Percentiles rank a stretch among this genome's conserved stretches.
phyloP scores from a whole-genome alignment of 352 stramenopile genomes.

The Phytophthora syringae region DNA sequence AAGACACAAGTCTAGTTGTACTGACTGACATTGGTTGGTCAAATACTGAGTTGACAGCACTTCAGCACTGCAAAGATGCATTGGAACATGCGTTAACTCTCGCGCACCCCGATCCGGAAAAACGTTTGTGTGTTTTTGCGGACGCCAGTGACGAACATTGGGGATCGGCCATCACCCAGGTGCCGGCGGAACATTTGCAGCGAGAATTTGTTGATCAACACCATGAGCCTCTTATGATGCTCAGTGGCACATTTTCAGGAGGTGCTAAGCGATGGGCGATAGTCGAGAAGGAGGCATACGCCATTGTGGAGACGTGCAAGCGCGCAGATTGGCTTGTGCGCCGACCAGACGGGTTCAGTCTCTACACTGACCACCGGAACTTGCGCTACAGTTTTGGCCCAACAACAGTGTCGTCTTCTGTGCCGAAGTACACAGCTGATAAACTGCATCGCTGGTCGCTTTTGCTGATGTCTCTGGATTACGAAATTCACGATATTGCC shows the following conservation, averaged over 20 bases:
- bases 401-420: background rate
- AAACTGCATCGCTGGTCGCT: too few species aligned
- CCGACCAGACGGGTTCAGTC: constrained; percentile 1
- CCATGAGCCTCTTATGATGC: constrained; percentile 10
- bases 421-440: constrained; percentile 10
- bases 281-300: constrained; percentile 11
- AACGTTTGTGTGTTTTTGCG: constrained; percentile 1
- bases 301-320: constrained; percentile 6
- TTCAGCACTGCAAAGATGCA: background rate
- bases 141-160: constrained; percentile 11
- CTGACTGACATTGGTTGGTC: background rate
- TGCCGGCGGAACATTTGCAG: background rate
- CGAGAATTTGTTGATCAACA: constrained; percentile 1
- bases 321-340: constrained; percentile 10
- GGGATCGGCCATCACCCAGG: background rate
- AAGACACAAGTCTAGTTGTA: constrained; percentile 5
- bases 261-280: constrained; percentile 8
- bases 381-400: constrained; percentile 9
- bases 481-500: too few species aligned
- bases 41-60: background rate
- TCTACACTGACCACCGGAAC: constrained; percentile 4
- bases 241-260: constrained; percentile 8
- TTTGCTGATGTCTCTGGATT: too few species aligned
- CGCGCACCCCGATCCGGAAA: background rate
- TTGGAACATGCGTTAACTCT: background rate